Evolutionary conservation across 176 grass and related monocot genomes (phyloP).

Genomic region (Zea luxurians): DNA sequence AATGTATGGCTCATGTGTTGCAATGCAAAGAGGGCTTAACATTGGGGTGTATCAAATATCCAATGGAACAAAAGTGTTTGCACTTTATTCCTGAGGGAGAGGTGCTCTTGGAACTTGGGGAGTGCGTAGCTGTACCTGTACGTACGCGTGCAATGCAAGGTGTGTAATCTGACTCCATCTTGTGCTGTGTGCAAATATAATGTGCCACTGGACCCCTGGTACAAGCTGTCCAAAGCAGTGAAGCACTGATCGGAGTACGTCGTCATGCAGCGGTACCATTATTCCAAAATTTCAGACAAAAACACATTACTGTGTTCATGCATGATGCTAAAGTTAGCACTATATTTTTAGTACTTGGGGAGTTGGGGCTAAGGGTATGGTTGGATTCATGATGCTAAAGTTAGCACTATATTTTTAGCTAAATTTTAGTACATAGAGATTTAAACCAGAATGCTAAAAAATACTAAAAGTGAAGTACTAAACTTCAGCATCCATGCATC

Average conservation of each 20-base stretch:
- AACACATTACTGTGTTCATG: neutral
- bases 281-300: neutral
- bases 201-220: neutral
- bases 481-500: too few species aligned
- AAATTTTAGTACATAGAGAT: too few species aligned
- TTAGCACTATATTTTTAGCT: too few species aligned
- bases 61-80: neutral
- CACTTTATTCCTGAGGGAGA: neutral
- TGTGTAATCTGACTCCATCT: neutral
- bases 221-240: neutral
- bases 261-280: neutral
- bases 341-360: too few species aligned
- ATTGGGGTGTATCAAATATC: neutral
- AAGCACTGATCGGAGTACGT: neutral
- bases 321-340: too few species aligned
- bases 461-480: too few species aligned
- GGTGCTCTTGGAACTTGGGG: slow-evolving; percentile 2
- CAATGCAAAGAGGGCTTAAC: neutral
- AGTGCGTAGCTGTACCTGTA: neutral
- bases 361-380: too few species aligned
- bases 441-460: too few species aligned
- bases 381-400: too few species aligned
- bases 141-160: neutral
- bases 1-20: neutral
- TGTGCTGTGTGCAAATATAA: slow-evolving; percentile 1